Percentiles rank a stretch among this genome's conserved stretches.
Conservation (phyloP, 2,329 filamentous ascomycete species). For the Aspergillus felis region DNA sequence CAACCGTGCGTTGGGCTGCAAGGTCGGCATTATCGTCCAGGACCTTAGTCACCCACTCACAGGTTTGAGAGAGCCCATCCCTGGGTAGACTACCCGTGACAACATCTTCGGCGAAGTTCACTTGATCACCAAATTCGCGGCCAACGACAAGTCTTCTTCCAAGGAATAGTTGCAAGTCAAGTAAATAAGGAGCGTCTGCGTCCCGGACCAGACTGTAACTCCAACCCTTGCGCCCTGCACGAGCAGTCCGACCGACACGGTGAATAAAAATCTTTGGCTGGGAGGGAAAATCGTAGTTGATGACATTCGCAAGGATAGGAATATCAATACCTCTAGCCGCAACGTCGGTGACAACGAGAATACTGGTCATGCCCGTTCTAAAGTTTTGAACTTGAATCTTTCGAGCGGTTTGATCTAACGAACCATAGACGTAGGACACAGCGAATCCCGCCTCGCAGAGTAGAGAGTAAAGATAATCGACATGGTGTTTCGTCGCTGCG, state of each 20-base stretch:
- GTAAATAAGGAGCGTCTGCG: constrained; percentile 81
- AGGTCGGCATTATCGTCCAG: constrained; percentile 74
- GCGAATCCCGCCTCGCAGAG: constrained; percentile 78
- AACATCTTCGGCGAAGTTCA: constrained; percentile 77
- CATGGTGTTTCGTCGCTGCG: constrained; percentile 91
- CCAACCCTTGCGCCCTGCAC: constrained; percentile 91
- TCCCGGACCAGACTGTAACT: constrained; percentile 89
- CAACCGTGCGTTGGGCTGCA: constrained; percentile 64
- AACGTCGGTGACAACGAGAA: constrained; percentile 93
- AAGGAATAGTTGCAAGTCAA: constrained; percentile 92
- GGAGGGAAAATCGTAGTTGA: constrained; percentile 97
- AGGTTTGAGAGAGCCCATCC: constrained; percentile 67
- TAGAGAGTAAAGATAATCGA: constrained; percentile 84
- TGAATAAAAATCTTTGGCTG: constrained; percentile 97
- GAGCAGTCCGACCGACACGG: constrained; percentile 89
- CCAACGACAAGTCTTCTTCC: constrained; percentile 79
- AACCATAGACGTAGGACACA: constrained; percentile 91
- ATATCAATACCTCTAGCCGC: constrained; percentile 98
- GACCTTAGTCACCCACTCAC: constrained; percentile 80
- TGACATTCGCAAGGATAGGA: constrained; percentile 89
- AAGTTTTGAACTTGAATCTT: constrained; percentile 92
- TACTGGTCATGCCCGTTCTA: constrained; percentile 75
- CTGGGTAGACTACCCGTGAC: constrained; percentile 73
- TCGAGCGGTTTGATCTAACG: constrained; percentile 88
- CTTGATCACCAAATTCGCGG: constrained; percentile 54